A percentile compares a stretch with the other conserved stretches of the same genome.
Evolutionary conservation across 139 green algal species (phyloP).

Genomic region (Penium margaritaceum): DNA sequence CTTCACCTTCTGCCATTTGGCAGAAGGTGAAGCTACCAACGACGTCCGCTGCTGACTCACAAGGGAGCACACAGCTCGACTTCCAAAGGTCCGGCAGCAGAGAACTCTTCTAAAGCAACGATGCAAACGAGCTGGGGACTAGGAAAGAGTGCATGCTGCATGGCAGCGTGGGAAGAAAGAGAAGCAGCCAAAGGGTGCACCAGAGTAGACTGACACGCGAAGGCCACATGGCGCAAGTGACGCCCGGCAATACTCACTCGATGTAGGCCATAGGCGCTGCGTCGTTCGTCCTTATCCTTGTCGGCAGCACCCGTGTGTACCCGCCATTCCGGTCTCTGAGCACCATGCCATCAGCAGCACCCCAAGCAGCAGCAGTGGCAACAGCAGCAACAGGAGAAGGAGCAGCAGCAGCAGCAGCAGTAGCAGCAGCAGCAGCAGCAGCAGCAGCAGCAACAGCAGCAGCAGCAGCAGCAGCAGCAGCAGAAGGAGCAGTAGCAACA

Average conservation of each 20-base stretch:
- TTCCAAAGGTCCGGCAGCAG: neutral
- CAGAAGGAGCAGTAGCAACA: no score
- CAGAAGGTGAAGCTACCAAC: no score
- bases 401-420: no score
- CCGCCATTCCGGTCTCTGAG: conserved; percentile 68
- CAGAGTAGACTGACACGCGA: neutral
- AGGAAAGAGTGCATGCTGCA: neutral
- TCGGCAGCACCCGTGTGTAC: conserved; percentile 78
- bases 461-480: no score
- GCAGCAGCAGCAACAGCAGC: no score
- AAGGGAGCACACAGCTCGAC: neutral
- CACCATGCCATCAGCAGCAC: no score
- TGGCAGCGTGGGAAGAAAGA: neutral
- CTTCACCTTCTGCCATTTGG: no score
- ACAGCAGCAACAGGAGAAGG: no score
- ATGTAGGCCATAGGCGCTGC: conserved; percentile 80
- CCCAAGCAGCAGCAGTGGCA: no score
- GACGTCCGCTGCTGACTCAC: no score
- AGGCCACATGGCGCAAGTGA: neutral
- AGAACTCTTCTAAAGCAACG: neutral
- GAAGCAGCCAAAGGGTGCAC: neutral
- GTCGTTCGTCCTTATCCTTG: conserved; percentile 61
- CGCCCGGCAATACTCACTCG: conserved; percentile 59
- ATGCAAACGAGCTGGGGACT: neutral
- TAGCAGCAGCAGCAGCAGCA: no score